phyloP scores from a whole-genome alignment of 2,329 filamentous ascomycete species.

The Periconia macrospinosa region DNA sequence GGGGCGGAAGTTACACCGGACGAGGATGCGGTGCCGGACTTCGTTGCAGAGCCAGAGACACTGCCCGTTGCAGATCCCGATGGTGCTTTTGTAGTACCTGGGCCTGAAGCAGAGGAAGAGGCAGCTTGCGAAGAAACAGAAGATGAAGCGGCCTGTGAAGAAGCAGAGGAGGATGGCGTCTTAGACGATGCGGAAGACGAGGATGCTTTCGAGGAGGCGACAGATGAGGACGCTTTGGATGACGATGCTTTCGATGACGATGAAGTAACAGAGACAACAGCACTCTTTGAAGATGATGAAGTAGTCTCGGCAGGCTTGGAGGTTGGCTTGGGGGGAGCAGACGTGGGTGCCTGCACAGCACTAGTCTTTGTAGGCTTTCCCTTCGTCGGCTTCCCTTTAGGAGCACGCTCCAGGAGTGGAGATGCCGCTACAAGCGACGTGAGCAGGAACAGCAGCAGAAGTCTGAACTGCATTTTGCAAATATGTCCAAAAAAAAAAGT shows the following conservation, averaged over 20 bases:
- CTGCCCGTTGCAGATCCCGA: background rate
- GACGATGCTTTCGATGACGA: background rate
- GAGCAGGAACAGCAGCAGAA: background rate
- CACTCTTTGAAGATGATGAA: background rate
- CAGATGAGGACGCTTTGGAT: background rate
- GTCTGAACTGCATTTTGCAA: background rate
- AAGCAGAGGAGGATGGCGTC: slow-evolving; percentile 1
- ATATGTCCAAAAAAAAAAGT: background rate
- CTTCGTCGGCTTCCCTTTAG: background rate
- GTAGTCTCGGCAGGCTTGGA: background rate
- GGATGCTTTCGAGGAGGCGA: background rate
- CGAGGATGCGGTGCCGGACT: background rate
- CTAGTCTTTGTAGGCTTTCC: background rate
- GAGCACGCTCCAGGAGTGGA: background rate
- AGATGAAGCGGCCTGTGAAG: slow-evolving; percentile 5
- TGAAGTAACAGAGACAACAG: background rate
- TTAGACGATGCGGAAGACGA: slow-evolving; percentile 15
- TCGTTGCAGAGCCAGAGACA: background rate
- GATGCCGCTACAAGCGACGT: background rate
- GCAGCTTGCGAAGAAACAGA: background rate
- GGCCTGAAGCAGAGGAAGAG: slow-evolving; percentile 19
- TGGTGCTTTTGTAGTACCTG: slow-evolving; percentile 2
- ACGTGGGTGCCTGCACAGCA: background rate
- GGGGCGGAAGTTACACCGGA: background rate
- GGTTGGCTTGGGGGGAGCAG: background rate